Conservation (phyloP, 2,329 filamentous ascomycete genomes). For the Colletotrichum sp. region DNA sequence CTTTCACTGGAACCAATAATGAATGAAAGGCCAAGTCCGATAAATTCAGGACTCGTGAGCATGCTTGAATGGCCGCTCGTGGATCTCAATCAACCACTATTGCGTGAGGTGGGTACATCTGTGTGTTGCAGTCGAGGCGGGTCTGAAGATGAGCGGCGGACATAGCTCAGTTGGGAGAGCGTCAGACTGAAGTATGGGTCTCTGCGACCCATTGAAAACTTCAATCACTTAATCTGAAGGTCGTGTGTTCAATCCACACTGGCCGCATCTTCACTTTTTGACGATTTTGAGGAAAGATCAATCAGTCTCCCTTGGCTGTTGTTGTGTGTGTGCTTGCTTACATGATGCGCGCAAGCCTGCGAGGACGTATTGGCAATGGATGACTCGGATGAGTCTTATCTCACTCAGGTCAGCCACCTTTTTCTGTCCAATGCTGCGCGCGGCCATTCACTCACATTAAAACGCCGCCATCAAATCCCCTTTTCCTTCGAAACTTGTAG, state of each 20-base stretch:
- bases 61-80: not conserved
- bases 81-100: not conserved
- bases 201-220: not conserved
- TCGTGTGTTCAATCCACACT: conserved; percentile 21
- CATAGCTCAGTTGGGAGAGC: conserved; percentile 21
- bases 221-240: conserved; percentile 16
- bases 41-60: not conserved
- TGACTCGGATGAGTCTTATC: not conserved
- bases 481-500: not conserved
- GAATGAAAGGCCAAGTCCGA: not conserved
- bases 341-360: not conserved
- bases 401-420: not conserved
- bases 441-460: not conserved
- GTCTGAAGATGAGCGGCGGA: conserved; percentile 6
- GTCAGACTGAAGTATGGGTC: conserved; percentile 19
- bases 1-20: not conserved
- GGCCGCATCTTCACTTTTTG: conserved; percentile 15
- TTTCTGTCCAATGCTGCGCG: not conserved
- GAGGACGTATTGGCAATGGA: not conserved
- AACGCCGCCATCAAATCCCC: too few species aligned
- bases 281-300: too few species aligned
- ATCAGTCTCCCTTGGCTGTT: too few species aligned
- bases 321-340: not conserved
- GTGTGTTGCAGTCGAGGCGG: fast-evolving
- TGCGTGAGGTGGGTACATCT: not conserved